These are phyloP conservation scores for Stereocaulon alpinum DNA, from an alignment of 495 filamentous ascomycete genomes.

Conservation along the genomic window DNA sequence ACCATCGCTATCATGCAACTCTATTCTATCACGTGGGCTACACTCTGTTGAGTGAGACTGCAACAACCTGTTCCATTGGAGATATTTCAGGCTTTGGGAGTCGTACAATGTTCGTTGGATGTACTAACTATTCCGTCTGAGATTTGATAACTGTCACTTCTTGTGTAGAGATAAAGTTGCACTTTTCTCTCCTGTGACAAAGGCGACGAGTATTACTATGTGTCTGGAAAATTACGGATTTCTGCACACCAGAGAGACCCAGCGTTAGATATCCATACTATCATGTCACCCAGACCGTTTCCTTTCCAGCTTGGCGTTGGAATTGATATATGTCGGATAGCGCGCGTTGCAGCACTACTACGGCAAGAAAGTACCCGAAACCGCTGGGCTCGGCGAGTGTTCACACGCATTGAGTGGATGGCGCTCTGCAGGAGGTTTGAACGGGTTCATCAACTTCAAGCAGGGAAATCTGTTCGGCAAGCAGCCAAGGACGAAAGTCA, in stretches of 20 bases:
- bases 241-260: not conserved
- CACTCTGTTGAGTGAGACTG: too few relatives aligned
- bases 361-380: constrained; percentile 11
- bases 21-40: too few relatives aligned
- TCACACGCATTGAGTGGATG: constrained; percentile 32
- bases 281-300: constrained; percentile 31
- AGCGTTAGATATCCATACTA: not conserved
- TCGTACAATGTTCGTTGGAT: too few relatives aligned
- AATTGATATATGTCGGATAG: constrained; percentile 45
- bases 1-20: not conserved
- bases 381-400: constrained; percentile 33
- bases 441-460: constrained; percentile 2
- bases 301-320: constrained; percentile 41
- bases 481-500: not conserved
- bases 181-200: too few relatives aligned
- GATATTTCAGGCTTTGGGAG: too few relatives aligned
- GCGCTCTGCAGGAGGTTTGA: constrained; percentile 7
- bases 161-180: too few relatives aligned
- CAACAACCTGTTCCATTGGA: too few relatives aligned
- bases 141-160: too few relatives aligned
- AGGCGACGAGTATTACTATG: too few relatives aligned
- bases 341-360: constrained; percentile 34
- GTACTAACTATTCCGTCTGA: too few relatives aligned
- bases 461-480: not conserved
- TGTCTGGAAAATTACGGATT: not conserved